A percentile compares a stretch with the other conserved stretches of the same genome.
Conservation (phyloP, 495 filamentous ascomycete genomes). For the Xylaria telfairii region DNA sequence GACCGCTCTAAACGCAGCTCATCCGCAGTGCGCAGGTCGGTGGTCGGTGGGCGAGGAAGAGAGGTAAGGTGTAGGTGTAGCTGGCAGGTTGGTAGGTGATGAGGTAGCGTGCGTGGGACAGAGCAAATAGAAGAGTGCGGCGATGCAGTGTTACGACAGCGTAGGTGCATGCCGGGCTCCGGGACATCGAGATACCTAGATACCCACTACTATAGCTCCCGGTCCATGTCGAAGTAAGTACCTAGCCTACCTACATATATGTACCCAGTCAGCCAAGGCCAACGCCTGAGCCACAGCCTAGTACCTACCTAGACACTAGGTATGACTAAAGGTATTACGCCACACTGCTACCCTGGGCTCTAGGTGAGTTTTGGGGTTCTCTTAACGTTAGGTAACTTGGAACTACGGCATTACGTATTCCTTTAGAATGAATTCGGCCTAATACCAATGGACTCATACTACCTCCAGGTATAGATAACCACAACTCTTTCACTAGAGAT, state of each 20-base stretch:
- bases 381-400: no score
- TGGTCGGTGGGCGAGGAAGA: not conserved
- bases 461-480: no score
- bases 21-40: not conserved
- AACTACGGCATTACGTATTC: no score
- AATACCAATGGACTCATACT: no score
- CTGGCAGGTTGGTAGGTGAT: not conserved
- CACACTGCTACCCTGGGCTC: not conserved
- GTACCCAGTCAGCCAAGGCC: no score
- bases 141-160: not conserved
- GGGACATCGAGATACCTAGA: not conserved
- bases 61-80: not conserved
- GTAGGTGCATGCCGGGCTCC: not conserved
- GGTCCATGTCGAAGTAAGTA: not conserved
- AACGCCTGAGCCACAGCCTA: not conserved
- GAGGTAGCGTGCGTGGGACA: slow-evolving; percentile 1
- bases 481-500: not conserved
- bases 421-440: no score
- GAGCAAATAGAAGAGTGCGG: not conserved
- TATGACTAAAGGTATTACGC: not conserved
- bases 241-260: not conserved
- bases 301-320: no score
- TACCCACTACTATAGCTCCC: not conserved
- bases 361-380: no score
- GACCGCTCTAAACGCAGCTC: slow-evolving; percentile 11